Evolutionary conservation across 2,329 filamentous ascomycete species (phyloP).

Genomic region (Dactylellina sp.): DNA sequence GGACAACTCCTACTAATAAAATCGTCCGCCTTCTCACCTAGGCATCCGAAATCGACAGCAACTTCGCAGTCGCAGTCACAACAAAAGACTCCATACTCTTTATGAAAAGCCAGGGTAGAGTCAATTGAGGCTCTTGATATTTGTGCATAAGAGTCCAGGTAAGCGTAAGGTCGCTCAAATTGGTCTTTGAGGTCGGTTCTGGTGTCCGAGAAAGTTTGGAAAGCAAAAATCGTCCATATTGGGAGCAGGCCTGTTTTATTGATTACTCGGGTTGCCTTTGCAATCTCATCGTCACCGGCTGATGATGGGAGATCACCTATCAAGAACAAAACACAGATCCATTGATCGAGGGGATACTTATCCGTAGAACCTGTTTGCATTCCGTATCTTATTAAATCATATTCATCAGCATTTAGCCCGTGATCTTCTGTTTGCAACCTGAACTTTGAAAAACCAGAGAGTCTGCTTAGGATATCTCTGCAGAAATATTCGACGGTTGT

Average conservation of each 20-base stretch:
- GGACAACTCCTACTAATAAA: neutral
- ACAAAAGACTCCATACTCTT: neutral
- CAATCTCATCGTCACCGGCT: slow-evolving; percentile 7
- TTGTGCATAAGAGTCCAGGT: slow-evolving; percentile 6
- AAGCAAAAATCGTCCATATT: slow-evolving; percentile 12
- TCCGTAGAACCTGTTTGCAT: neutral
- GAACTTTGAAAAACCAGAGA: neutral
- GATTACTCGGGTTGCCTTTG: neutral
- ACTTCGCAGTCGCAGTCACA: neutral
- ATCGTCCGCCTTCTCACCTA: neutral
- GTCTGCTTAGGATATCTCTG: too few relatives aligned
- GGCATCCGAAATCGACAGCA: neutral
- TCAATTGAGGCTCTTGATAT: slow-evolving; percentile 4
- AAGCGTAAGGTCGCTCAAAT: slow-evolving; percentile 3
- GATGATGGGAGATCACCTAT: neutral
- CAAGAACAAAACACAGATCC: slow-evolving; percentile 1
- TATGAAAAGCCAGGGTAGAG: neutral
- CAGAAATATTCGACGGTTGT: neutral
- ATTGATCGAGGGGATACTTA: neutral
- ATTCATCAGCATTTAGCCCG: neutral
- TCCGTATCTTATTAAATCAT: neutral
- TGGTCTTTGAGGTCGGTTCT: neutral
- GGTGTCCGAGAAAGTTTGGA: slow-evolving; percentile 6
- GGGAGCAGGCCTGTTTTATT: neutral
- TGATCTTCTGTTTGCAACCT: neutral